A percentile compares a stretch with the other conserved stretches of the same genome.
phyloP scores from a whole-genome alignment of 768 basidiomycete species.

The Leccinum fibrillosum region DNA sequence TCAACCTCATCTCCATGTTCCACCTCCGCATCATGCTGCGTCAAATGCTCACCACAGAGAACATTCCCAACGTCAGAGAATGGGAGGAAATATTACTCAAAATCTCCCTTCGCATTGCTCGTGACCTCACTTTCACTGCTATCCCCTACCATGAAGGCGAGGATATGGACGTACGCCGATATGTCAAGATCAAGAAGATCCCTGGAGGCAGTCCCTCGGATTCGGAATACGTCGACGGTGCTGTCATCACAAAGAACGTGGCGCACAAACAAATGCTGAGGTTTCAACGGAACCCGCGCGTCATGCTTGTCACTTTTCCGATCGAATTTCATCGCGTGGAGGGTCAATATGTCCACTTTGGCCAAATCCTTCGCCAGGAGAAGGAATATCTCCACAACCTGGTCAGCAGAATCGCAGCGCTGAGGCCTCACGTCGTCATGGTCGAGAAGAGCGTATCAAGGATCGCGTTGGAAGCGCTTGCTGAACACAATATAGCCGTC shows the following conservation, averaged over 20 bases:
- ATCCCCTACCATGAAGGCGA: slow-evolving; percentile 75
- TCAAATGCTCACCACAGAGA: slow-evolving; percentile 82
- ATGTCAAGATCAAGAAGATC: slow-evolving; percentile 98
- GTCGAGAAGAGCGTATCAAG: slow-evolving; percentile 91
- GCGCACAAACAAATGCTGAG: slow-evolving; percentile 95
- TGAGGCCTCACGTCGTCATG: slow-evolving; percentile 89
- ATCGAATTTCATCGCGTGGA: slow-evolving; percentile 91
- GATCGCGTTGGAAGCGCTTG: slow-evolving; percentile 82
- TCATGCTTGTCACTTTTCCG: slow-evolving; percentile 96
- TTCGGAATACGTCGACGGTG: slow-evolving; percentile 96
- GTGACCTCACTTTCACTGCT: slow-evolving; percentile 76
- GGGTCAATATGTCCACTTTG: slow-evolving; percentile 91
- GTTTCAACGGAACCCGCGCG: slow-evolving; percentile 76
- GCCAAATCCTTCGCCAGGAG: slow-evolving; percentile 87
- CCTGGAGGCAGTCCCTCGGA: slow-evolving; percentile 90
- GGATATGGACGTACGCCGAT: slow-evolving; percentile 91
- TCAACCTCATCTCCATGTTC: slow-evolving; percentile 82
- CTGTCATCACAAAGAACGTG: slow-evolving; percentile 96
- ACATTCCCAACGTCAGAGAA: slow-evolving; percentile 76
- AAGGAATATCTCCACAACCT: slow-evolving; percentile 89
- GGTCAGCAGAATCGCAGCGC: slow-evolving; percentile 83
- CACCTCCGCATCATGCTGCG: slow-evolving; percentile 89
- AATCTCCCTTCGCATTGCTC: slow-evolving; percentile 82
- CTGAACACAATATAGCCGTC: slow-evolving; percentile 83
- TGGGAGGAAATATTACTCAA: slow-evolving; percentile 87